A percentile compares a stretch with the other conserved stretches of the same genome.
Conservation (phyloP, 805 yeast genomes). For the Zygotorulaspora florentina region DNA sequence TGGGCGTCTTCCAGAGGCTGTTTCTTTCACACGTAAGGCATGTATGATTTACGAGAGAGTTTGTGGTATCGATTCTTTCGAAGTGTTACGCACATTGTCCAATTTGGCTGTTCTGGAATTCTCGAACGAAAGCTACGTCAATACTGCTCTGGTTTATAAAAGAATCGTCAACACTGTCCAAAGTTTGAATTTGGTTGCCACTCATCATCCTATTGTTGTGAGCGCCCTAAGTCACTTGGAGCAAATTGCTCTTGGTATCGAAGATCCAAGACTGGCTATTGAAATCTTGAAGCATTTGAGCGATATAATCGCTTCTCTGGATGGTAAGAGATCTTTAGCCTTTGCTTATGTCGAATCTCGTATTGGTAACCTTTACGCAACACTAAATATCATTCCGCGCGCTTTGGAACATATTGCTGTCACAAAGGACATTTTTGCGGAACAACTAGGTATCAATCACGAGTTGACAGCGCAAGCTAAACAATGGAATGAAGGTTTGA, state of each 20-base stretch:
- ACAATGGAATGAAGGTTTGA: constrained; percentile 58
- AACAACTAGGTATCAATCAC: constrained; percentile 64
- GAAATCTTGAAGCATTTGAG: constrained; percentile 52
- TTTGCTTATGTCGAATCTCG: constrained; percentile 68
- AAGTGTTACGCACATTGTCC: constrained; percentile 64
- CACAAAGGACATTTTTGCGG: constrained; percentile 55
- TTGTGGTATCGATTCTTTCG: constrained; percentile 74
- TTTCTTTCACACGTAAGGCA: constrained; percentile 62
- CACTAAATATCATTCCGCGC: constrained; percentile 46
- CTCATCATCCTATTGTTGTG: constrained; percentile 68
- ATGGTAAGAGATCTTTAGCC: constrained; percentile 57
- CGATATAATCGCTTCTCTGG: constrained; percentile 45
- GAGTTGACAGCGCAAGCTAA: constrained; percentile 61
- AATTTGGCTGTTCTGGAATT: constrained; percentile 74
- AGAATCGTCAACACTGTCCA: constrained; percentile 49
- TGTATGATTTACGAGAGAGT: constrained; percentile 73
- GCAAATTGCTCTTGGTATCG: constrained; percentile 58
- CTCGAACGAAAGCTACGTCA: constrained; percentile 50
- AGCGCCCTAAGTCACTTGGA: constrained; percentile 47
- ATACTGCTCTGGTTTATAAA: constrained; percentile 58
- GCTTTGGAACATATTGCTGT: constrained; percentile 53
- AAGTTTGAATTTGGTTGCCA: constrained; percentile 43
- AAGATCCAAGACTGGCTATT: constrained; percentile 50
- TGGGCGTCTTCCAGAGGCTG: constrained; percentile 54
- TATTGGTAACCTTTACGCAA: constrained; percentile 56